Evolutionary conservation across 1,284 basidiomycete genomes (phyloP), one percentile per base, ranked within the genome.

Genomic region (Anthracocystis setariae): DNA sequence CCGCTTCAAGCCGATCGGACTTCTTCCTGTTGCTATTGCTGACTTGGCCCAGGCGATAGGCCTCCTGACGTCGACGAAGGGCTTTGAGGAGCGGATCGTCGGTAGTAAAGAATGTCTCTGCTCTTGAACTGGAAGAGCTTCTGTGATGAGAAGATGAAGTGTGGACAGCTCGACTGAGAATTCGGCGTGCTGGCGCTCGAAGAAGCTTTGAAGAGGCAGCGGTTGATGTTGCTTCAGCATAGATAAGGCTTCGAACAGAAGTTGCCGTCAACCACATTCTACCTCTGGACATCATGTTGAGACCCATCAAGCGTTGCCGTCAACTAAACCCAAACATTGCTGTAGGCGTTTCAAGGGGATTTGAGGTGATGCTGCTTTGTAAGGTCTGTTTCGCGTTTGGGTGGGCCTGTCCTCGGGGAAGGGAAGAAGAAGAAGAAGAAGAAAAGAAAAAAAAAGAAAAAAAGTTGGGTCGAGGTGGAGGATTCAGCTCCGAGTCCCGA

Each of bases 1-100:
- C 20, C 0, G 62, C 69, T 27, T 72, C 63, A 1, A 39, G 9
- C 13, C 51, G 50, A n/a, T 66, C 63, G 9, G 62, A 29, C n/a
- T 56, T 60, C 32, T 67, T 55, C 2, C 63, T 50, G 1, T 52
- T 18, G 21, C 23, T 20, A 24, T 39, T 35, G 10, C 39, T 8
- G 43, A 60, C 13, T 3, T 43, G n/a, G 8, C 33, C 9, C 7
- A 65, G 46, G 12, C 68, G 61, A 25, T 71, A 71, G 9, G 53
- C 20, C 12, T 65, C 52, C 37, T 71, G 68, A 3, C 49, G 46
- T 0, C 68, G 46, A 9, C 59, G 58, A 2, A 67, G 42, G 2
- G 63, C 51, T 25, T 27, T 27, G 1, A 67, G 24, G 13, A 72
- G 52, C 1, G 33, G 52, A 3, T 54, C 57, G 50, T 65, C 68